phyloP scores from a whole-genome alignment of 2,329 filamentous ascomycete genomes.

The Pezicula radicicola region DNA sequence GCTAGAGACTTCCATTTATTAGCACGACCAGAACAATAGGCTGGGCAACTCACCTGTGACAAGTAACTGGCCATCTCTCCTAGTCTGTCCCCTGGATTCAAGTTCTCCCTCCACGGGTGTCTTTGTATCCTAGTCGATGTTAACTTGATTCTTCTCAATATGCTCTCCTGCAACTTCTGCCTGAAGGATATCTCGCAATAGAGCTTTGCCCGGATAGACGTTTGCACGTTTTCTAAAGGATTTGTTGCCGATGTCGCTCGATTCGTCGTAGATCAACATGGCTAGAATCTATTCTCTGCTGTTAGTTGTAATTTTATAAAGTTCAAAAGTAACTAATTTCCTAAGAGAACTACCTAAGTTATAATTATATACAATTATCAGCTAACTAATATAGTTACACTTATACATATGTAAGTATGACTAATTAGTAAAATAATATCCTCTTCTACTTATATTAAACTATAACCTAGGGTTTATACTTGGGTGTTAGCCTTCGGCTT shows the following conservation, averaged over 20 bases:
- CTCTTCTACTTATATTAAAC: no score
- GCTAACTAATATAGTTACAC: no score
- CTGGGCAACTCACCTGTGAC: constrained; percentile 5
- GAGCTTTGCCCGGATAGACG: constrained; percentile 8
- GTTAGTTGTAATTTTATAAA: no score
- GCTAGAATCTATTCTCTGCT: neutral
- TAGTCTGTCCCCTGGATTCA: constrained; percentile 2
- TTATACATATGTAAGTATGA: no score
- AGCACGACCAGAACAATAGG: constrained; percentile 1
- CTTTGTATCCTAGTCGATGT: constrained; percentile 8
- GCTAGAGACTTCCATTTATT: constrained; percentile 9
- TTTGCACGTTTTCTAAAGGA: constrained; percentile 12
- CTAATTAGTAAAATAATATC: no score
- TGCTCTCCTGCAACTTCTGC: constrained; percentile 9
- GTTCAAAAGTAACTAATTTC: no score
- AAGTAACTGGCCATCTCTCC: constrained; percentile 8
- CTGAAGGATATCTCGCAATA: constrained; percentile 8
- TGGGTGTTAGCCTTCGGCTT: no score
- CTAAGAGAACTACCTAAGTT: no score
- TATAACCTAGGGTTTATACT: no score
- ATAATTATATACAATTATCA: no score
- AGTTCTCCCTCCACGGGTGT: constrained; percentile 4
- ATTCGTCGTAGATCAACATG: constrained; percentile 12
- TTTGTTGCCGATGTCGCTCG: constrained; percentile 4
- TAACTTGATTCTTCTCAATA: constrained; percentile 11